Evolutionary conservation across 148 eudicot species (phyloP).

Genomic region (Spergularia bocconei): DNA sequence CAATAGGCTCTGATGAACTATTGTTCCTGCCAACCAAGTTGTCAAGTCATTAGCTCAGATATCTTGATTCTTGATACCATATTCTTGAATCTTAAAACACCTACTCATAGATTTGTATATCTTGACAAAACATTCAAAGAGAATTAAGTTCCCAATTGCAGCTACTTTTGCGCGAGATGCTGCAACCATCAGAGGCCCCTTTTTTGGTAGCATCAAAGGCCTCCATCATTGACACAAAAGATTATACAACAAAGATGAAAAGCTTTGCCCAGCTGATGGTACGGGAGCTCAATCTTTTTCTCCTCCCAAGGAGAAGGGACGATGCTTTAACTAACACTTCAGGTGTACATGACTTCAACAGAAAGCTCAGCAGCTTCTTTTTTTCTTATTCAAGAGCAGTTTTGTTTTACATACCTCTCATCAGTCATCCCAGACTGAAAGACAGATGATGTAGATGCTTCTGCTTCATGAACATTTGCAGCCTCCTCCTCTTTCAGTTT

Average conservation of each 20-base stretch:
- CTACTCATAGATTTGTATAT: background rate
- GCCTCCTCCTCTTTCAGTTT: constrained; percentile 59
- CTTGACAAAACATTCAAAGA: background rate
- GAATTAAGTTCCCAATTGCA: too few relatives aligned
- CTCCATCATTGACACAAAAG: too few relatives aligned
- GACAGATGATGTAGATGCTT: constrained; percentile 42
- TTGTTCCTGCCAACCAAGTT: constrained; percentile 37
- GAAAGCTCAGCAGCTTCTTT: too few relatives aligned
- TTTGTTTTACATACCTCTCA: constrained; percentile 37
- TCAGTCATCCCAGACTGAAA: constrained; percentile 36
- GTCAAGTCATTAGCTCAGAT: background rate
- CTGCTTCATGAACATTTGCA: constrained; percentile 35
- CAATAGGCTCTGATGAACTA: constrained; percentile 23
- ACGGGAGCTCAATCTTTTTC: background rate
- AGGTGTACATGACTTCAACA: too few relatives aligned
- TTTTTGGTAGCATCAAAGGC: too few relatives aligned
- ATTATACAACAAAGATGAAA: background rate
- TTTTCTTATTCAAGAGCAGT: too few relatives aligned
- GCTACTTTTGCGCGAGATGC: background rate
- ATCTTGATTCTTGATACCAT: background rate
- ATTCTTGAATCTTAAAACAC: background rate
- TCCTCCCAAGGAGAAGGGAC: background rate
- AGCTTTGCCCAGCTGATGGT: background rate
- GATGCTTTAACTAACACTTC: background rate
- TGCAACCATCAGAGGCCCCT: background rate